Evolutionary conservation across 306 rosid species (phyloP), one percentile per base, ranked within the genome.

Genomic region (Cucurbita argyrosperma): DNA sequence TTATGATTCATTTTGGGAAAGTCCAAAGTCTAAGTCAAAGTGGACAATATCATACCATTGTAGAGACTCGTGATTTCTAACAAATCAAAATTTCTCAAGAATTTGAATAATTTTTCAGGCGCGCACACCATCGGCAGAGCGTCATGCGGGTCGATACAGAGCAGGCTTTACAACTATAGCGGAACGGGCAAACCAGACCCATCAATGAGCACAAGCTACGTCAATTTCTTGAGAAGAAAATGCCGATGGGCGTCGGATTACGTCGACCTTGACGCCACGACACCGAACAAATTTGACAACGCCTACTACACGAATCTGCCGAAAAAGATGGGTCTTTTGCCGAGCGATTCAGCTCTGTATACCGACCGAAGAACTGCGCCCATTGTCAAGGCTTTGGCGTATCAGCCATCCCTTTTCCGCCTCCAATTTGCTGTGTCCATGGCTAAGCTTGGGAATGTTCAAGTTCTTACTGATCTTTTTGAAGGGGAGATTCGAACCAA

Each of bases 111-210:
- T 10, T 1, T 45, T 55, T 70, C 10, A 90, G 96, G 96, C 40
- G 93, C 98, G 26, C 98, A 90, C 74, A 93, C 96, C n/a, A 87
- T 87, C 61, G 97, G 98, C 72, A 87, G 93, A 65, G 69, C 86
- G 6, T 79, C 93, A 4, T 93, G 98, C 52, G 97, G 82, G 1
- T 74, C 81, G 14, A 67, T 93, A 59, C 98, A 94, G 68, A 1
- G 89, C 45, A 72, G 92, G 74, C 77, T 94, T 14, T 92, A 70
- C 78, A 89, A 88, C 63, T 88, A 78, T 87, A 23, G 74, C 49
- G 85, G 84, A 51, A 88, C 88, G 13, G 86, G 88, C 0, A 85
- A 77, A 78, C 69, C 87, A n/a, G 96, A 93, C 85, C 87, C 89
- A 57, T 64, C 89, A 13, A 19, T 89, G 13, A 77, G 84, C 74